Conservation (phyloP, 176 grass and related monocot genomes). For the Juncus inflexus region DNA sequence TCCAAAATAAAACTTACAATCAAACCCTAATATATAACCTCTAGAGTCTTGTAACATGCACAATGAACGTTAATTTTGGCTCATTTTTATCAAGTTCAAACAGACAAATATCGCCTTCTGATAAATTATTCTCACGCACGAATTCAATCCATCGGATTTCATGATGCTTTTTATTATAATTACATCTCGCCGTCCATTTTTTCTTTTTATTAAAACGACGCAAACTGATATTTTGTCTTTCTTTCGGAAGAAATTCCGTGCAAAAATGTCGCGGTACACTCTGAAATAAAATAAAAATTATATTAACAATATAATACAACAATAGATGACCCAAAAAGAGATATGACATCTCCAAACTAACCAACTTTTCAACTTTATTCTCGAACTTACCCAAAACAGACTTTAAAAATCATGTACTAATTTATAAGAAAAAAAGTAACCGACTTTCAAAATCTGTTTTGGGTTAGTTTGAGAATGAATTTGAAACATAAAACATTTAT, state of each 20-base stretch:
- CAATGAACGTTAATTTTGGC: constrained; percentile 21
- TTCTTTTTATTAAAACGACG: neutral
- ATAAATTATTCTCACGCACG: constrained; percentile 28
- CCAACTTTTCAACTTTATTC: too few relatives aligned
- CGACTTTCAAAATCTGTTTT: too few relatives aligned
- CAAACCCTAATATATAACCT: neutral
- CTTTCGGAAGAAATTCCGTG: neutral
- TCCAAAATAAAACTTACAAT: too few relatives aligned
- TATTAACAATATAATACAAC: neutral
- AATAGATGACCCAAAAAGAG: neutral
- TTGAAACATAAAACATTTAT: too few relatives aligned
- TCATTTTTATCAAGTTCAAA: constrained; percentile 35
- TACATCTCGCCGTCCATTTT: constrained; percentile 2
- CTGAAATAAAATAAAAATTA: neutral
- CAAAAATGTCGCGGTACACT: neutral
- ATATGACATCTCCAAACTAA: too few relatives aligned
- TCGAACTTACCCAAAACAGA: too few relatives aligned
- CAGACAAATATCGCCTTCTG: constrained; percentile 37
- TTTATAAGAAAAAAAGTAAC: too few relatives aligned
- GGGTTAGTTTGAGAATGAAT: too few relatives aligned
- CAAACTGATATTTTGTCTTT: neutral
- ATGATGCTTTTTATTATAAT: neutral
- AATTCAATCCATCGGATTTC: constrained; percentile 28
- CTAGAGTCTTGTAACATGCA: constrained; percentile 26
- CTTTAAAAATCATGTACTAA: too few relatives aligned